phyloP scores from a whole-genome alignment of 108 stramenopile species.

The Aurantiochytrium sp. region DNA sequence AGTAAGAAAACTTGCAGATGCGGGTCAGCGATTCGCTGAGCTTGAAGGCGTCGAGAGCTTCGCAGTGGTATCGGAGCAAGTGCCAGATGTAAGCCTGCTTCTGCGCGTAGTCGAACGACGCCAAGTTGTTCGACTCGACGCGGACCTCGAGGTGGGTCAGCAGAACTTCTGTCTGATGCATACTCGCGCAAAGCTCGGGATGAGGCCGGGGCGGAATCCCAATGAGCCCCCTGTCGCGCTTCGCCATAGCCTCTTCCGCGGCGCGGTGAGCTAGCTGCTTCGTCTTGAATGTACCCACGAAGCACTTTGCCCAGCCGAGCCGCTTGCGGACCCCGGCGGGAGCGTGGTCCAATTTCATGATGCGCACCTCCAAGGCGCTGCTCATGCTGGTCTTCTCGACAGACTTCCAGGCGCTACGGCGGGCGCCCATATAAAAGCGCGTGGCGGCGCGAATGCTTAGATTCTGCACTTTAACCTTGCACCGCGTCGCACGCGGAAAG shows the following conservation, averaged over 20 bases:
- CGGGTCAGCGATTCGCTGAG: neutral
- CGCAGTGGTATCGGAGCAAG: neutral
- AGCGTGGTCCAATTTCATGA: neutral
- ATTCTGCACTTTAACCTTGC: neutral
- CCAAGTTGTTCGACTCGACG: constrained; percentile 10
- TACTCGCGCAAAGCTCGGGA: neutral
- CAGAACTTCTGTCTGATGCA: neutral
- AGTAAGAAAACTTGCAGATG: neutral
- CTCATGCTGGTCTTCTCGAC: neutral
- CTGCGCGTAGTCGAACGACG: neutral
- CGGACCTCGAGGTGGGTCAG: neutral
- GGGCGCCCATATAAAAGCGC: neutral
- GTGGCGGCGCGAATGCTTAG: neutral
- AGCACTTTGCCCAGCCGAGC: neutral
- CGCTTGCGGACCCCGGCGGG: neutral
- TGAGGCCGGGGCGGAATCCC: neutral
- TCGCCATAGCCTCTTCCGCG: neutral
- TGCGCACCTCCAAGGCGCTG: neutral
- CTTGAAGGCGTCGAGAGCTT: neutral
- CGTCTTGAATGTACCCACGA: neutral
- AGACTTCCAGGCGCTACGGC: neutral
- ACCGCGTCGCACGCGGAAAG: neutral
- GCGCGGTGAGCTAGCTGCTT: neutral
- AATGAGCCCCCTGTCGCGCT: neutral
- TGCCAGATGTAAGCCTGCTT: neutral